Conservation (phyloP, 2,329 filamentous ascomycete species). For the Colletotrichum zoysiae region DNA sequence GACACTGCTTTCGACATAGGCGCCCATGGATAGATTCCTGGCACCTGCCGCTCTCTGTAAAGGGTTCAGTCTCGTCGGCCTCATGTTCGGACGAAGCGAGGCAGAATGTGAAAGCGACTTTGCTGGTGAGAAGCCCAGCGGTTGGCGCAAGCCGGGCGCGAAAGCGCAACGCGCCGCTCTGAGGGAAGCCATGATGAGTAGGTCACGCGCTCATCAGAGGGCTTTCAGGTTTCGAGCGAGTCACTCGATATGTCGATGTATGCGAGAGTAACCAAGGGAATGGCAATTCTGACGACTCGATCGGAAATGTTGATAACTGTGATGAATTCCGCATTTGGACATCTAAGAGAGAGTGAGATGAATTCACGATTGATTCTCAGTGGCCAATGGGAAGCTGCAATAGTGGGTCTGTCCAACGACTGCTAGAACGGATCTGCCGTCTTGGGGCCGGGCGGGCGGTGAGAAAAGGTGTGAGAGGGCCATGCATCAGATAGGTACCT, state of each 20-base stretch:
- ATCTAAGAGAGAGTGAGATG: slow-evolving; percentile 8
- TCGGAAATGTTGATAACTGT: not conserved
- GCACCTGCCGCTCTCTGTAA: not conserved
- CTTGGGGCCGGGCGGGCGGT: not conserved
- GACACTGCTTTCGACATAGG: slow-evolving; percentile 39
- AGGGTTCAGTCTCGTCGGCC: not conserved
- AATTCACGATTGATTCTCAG: slow-evolving; percentile 4
- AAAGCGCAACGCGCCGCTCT: slow-evolving; percentile 21
- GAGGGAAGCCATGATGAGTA: slow-evolving; percentile 29
- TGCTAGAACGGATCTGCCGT: not conserved
- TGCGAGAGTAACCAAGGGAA: not conserved
- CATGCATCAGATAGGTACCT: not conserved
- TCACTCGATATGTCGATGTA: not conserved
- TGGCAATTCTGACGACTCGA: not conserved
- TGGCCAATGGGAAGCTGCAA: slow-evolving; percentile 20
- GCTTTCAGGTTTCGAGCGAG: not conserved
- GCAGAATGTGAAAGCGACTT: slow-evolving; percentile 9
- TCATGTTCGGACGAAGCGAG: slow-evolving; percentile 19
- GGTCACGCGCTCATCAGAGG: not conserved
- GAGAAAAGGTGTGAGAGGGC: not conserved
- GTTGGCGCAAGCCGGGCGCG: slow-evolving; percentile 9
- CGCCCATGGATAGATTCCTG: slow-evolving; percentile 49
- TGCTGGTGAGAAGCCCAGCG: slow-evolving; percentile 19
- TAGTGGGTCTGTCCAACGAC: not conserved
- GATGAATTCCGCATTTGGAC: not conserved